phyloP scores from a whole-genome alignment of 2,329 filamentous ascomycete genomes.

The Hymenotorrendiella dingleyae region DNA sequence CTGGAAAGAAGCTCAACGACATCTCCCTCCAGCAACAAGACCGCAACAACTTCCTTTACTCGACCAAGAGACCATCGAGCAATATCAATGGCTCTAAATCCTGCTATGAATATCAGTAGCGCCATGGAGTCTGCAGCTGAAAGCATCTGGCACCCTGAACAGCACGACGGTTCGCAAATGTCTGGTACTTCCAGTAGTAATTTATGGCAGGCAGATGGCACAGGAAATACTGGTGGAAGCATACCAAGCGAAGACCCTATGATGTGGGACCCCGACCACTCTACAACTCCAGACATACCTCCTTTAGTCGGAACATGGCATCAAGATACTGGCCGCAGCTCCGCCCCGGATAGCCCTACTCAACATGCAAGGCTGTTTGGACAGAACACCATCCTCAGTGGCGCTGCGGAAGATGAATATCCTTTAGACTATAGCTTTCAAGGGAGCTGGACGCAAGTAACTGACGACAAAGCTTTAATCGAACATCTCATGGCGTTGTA shows the following conservation, averaged over 20 bases:
- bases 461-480: conserved; percentile 50
- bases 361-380: conserved; percentile 37
- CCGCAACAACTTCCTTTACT: conserved; percentile 21
- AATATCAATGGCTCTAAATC: conserved; percentile 19
- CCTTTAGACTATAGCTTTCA: conserved; percentile 45
- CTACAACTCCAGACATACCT: conserved; percentile 38
- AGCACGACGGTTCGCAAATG: not conserved
- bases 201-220: not conserved
- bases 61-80: conserved; percentile 33
- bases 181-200: conserved; percentile 30
- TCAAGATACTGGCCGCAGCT: conserved; percentile 4
- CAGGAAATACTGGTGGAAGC: not conserved
- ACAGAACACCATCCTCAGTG: conserved; percentile 49
- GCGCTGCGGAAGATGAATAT: conserved; percentile 58
- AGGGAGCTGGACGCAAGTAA: conserved; percentile 63
- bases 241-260: conserved; percentile 9
- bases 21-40: conserved; percentile 18
- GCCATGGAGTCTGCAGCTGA: conserved; percentile 42
- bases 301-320: conserved; percentile 35
- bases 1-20: conserved; percentile 32
- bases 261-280: conserved; percentile 31
- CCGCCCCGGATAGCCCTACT: conserved; percentile 10
- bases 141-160: not conserved
- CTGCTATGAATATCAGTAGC: conserved; percentile 39
- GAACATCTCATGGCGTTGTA: conserved; percentile 60